Conservation (phyloP, 2,329 filamentous ascomycete genomes). For the Penicillium sp. region DNA sequence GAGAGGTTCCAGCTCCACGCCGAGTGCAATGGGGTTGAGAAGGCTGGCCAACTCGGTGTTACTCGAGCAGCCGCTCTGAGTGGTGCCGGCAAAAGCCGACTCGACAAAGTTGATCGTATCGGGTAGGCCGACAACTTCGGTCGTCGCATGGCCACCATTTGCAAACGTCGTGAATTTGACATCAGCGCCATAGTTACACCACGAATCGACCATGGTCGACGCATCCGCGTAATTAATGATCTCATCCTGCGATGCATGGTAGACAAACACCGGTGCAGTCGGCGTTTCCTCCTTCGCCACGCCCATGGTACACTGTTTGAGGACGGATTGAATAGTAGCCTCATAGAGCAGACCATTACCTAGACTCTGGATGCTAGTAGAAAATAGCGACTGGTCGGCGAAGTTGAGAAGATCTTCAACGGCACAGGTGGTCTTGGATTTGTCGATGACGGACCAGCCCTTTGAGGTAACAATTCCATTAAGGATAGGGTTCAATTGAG, state of each 20-base stretch:
- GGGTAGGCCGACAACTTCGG: conserved; percentile 21
- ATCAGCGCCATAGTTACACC: conserved; percentile 22
- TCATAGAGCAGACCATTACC: conserved; percentile 16
- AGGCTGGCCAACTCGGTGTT: conserved; percentile 20
- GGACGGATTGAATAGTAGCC: conserved; percentile 11
- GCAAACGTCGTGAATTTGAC: conserved; percentile 28
- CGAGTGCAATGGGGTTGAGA: conserved; percentile 25
- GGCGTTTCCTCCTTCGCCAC: conserved; percentile 22
- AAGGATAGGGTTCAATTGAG: conserved; percentile 21
- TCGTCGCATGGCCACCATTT: conserved; percentile 26
- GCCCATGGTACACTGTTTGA: conserved; percentile 21
- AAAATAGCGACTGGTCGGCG: conserved; percentile 22
- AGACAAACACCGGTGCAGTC: conserved; percentile 27
- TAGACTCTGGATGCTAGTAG: conserved; percentile 22
- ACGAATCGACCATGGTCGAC: conserved; percentile 19
- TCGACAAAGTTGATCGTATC: conserved; percentile 24
- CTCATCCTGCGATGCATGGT: conserved; percentile 27
- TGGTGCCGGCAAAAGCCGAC: conserved; percentile 25
- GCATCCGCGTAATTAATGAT: conserved; percentile 26
- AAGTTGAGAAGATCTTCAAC: conserved; percentile 18
- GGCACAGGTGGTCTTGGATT: conserved; percentile 17
- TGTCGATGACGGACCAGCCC: conserved; percentile 18
- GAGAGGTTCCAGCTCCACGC: conserved; percentile 23
- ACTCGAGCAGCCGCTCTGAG: conserved; percentile 18
- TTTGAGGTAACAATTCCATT: conserved; percentile 17